A percentile compares a stretch with the other conserved stretches of the same genome.
These are phyloP conservation scores for Dendryphion nanum DNA, from an alignment of 2,329 filamentous ascomycete species.

Conservation along the genomic window DNA sequence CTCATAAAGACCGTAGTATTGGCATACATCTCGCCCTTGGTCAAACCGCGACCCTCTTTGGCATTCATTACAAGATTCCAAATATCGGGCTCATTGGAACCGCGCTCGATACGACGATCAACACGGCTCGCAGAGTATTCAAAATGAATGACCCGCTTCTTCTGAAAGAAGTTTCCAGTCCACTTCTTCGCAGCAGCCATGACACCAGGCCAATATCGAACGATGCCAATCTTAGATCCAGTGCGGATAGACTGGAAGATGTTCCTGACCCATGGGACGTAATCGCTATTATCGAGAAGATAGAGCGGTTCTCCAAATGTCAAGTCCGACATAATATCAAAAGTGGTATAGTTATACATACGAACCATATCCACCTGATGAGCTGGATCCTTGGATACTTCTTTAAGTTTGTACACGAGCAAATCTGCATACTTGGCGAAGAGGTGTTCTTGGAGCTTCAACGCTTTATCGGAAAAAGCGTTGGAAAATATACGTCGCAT, in stretches of 20 bases:
- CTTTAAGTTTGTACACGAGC: conserved; percentile 34
- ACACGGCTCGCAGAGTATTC: conserved; percentile 13
- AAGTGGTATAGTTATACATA: conserved; percentile 14
- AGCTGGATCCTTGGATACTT: conserved; percentile 23
- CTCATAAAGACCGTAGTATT: conserved; percentile 34
- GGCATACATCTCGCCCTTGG: conserved; percentile 25
- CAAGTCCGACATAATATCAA: conserved; percentile 9
- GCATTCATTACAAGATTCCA: conserved; percentile 32
- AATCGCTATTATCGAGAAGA: conserved; percentile 23
- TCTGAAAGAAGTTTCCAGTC: conserved; percentile 15
- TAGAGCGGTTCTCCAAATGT: conserved; percentile 23
- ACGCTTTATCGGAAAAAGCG: conserved; percentile 36
- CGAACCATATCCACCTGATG: conserved; percentile 25
- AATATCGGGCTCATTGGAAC: conserved; percentile 25
- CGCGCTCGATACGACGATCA: conserved; percentile 2
- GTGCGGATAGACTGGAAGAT: conserved; percentile 9
- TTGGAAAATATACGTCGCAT: conserved; percentile 20
- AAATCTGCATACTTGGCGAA: conserved; percentile 37
- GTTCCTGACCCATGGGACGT: conserved; percentile 18
- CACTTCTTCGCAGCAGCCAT: conserved; percentile 10
- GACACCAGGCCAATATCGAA: conserved; percentile 3
- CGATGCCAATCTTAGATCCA: conserved; percentile 1
- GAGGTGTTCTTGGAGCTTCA: conserved; percentile 34
- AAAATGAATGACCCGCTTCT: conserved; percentile 20
- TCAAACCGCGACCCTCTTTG: conserved; percentile 11